phyloP scores from a whole-genome alignment of 2,329 filamentous ascomycete genomes.

The Madurella mycetomatis region DNA sequence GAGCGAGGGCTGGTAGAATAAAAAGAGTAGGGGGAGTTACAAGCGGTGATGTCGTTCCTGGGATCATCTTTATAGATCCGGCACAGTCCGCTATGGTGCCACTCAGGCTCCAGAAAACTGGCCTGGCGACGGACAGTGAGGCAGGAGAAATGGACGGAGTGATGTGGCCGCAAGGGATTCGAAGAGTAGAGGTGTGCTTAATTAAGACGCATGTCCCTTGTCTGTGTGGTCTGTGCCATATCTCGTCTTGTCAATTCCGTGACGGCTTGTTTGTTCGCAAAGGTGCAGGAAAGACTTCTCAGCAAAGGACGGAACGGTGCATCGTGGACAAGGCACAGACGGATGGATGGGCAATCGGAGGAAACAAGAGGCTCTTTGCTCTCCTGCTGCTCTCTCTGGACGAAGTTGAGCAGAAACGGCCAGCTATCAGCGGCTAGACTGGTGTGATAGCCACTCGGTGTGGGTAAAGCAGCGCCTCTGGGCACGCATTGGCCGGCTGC shows the following conservation, averaged over 20 bases:
- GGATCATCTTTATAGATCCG: slow-evolving; percentile 9
- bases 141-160: slow-evolving; percentile 7
- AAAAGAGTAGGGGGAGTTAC: neutral
- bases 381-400: neutral
- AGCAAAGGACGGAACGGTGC: slow-evolving; percentile 23
- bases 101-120: slow-evolving; percentile 2
- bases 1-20: neutral
- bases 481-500: neutral
- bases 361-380: slow-evolving; percentile 3
- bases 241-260: slow-evolving; percentile 3
- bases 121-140: neutral
- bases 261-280: slow-evolving; percentile 23
- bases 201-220: slow-evolving; percentile 13
- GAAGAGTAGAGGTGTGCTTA: slow-evolving; percentile 18
- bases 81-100: slow-evolving; percentile 2
- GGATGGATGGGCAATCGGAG: slow-evolving; percentile 10
- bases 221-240: slow-evolving; percentile 10
- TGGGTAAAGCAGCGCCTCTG: slow-evolving; percentile 2
- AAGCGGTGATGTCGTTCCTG: neutral
- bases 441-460: neutral
- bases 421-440: slow-evolving; percentile 10
- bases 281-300: slow-evolving; percentile 24
- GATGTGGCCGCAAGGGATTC: slow-evolving; percentile 27
- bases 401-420: neutral
- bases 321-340: slow-evolving; percentile 19